A percentile compares a stretch with the other conserved stretches of the same genome.
Conservation (phyloP, 78 protist genomes). For the Planoprotostelium fungivorum region DNA sequence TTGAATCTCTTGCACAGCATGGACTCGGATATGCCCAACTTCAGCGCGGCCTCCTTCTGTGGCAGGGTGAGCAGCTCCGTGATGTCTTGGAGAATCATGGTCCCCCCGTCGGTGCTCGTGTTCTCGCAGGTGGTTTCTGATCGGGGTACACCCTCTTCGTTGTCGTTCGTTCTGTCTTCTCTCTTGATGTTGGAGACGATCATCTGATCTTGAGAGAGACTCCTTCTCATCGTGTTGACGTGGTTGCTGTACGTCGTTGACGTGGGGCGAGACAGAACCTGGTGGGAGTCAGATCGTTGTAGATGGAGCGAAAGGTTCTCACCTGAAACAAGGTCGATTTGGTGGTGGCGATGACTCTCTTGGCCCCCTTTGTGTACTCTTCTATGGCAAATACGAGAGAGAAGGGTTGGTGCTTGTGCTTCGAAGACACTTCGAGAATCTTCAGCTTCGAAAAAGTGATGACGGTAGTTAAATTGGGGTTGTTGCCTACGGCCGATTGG, state of each 20-base stretch:
- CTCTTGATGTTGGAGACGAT: neutral
- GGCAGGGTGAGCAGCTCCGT: slow-evolving; percentile 57
- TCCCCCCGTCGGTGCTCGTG: neutral
- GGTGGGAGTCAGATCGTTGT: neutral
- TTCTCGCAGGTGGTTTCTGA: neutral
- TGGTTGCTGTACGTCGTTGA: neutral
- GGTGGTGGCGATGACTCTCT: slow-evolving; percentile 4
- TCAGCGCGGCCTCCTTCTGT: slow-evolving; percentile 64
- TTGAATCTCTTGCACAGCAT: slow-evolving; percentile 71
- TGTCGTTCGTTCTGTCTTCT: neutral
- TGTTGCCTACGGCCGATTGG: neutral
- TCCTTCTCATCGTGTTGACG: neutral
- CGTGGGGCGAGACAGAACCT: slow-evolving; percentile 10
- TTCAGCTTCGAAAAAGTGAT: slow-evolving; percentile 13
- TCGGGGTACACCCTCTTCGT: neutral
- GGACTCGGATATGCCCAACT: slow-evolving; percentile 63
- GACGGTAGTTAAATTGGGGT: slow-evolving; percentile 12
- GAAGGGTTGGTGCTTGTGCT: slow-evolving; percentile 11
- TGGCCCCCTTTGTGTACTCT: neutral
- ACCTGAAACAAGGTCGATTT: neutral
- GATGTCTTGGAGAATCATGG: slow-evolving; percentile 46
- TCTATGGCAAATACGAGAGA: slow-evolving; percentile 16
- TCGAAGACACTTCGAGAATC: slow-evolving; percentile 7
- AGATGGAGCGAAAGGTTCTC: neutral
- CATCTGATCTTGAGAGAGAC: slow-evolving; percentile 3